A percentile compares a stretch with the other conserved stretches of the same genome.
Conservation (phyloP, 2,329 filamentous ascomycete species). For the Aspergillus fumigatus region DNA sequence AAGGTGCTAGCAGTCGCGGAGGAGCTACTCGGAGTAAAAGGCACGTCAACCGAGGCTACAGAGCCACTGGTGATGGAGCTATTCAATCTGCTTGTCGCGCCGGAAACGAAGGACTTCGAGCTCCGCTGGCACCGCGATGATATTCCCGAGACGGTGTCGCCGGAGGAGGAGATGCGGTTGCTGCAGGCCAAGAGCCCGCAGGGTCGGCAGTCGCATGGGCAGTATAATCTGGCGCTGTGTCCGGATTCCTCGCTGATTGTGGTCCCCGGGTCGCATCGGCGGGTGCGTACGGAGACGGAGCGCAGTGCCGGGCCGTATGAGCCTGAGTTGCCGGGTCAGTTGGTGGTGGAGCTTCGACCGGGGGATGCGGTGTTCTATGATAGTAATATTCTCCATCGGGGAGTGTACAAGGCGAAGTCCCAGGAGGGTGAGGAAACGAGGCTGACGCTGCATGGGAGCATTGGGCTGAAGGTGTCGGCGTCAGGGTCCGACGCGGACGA, state of each 20-base stretch:
- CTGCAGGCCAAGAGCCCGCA: slow-evolving; percentile 48
- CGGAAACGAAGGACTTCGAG: slow-evolving; percentile 62
- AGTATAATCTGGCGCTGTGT: slow-evolving; percentile 82
- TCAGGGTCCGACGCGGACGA: slow-evolving; percentile 22
- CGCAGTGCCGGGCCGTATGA: slow-evolving; percentile 64
- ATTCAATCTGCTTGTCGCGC: slow-evolving; percentile 78
- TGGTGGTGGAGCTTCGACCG: slow-evolving; percentile 61
- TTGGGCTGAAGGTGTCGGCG: slow-evolving; percentile 33
- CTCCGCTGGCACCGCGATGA: slow-evolving; percentile 86
- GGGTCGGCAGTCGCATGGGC: slow-evolving; percentile 62
- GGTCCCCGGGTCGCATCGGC: slow-evolving; percentile 69
- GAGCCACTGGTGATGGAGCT: slow-evolving; percentile 77
- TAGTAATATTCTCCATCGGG: slow-evolving; percentile 70
- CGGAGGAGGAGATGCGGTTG: slow-evolving; percentile 62
- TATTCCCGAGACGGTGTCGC: slow-evolving; percentile 60
- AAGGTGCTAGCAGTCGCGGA: slow-evolving; percentile 60
- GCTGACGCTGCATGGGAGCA: slow-evolving; percentile 42
- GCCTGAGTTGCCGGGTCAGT: slow-evolving; percentile 56
- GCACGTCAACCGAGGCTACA: slow-evolving; percentile 28
- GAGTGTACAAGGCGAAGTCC: slow-evolving; percentile 38
- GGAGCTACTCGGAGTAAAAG: slow-evolving; percentile 54
- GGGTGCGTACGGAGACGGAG: slow-evolving; percentile 67
- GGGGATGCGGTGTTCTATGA: slow-evolving; percentile 86
- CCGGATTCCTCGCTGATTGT: slow-evolving; percentile 70
- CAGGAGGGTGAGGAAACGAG: slow-evolving; percentile 34